These are phyloP conservation scores for Schizophyllum commune DNA, from an alignment of 1,284 basidiomycete genomes.

Conservation along the genomic window DNA sequence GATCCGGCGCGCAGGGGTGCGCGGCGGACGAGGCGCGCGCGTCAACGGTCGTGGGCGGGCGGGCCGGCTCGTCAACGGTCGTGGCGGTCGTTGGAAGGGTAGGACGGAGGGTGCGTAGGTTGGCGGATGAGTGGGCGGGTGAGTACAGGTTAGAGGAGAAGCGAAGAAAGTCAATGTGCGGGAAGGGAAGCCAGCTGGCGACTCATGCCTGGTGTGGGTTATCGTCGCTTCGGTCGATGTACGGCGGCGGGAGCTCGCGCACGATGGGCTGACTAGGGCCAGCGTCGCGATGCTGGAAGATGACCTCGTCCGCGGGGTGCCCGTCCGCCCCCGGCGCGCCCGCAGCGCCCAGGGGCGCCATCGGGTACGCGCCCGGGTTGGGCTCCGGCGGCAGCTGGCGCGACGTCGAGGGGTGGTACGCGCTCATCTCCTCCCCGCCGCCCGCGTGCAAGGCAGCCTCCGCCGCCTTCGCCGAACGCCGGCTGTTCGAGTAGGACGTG, in stretches of 20 bases:
- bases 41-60: too few relatives aligned
- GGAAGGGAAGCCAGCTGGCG: too few relatives aligned
- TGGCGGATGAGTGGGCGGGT: too few relatives aligned
- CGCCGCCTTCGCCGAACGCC: constrained; percentile 14
- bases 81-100: too few relatives aligned
- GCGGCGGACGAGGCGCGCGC: too few relatives aligned
- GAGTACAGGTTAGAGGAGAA: too few relatives aligned
- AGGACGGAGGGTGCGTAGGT: too few relatives aligned
- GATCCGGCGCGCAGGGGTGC: too few relatives aligned
- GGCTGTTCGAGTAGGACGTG: constrained; percentile 10
- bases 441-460: constrained; percentile 9
- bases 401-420: constrained; percentile 1
- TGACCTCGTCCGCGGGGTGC: constrained; percentile 6
- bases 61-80: too few relatives aligned
- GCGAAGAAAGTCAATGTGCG: too few relatives aligned
- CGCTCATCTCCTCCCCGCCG: constrained; percentile 7
- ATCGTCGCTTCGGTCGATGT: constrained; percentile 7
- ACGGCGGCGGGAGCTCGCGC: constrained; percentile 15
- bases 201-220: too few relatives aligned
- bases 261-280: constrained; percentile 3
- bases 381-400: too few relatives aligned
- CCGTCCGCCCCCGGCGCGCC: constrained; percentile 1
- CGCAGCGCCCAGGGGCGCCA: constrained; percentile 1
- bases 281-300: constrained; percentile 15
- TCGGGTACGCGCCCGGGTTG: constrained; percentile 5